Evolutionary conservation across 2,329 filamentous ascomycete species (phyloP), one percentile per base, ranked within the genome.

Genomic region (Aureobasidium zeae): DNA sequence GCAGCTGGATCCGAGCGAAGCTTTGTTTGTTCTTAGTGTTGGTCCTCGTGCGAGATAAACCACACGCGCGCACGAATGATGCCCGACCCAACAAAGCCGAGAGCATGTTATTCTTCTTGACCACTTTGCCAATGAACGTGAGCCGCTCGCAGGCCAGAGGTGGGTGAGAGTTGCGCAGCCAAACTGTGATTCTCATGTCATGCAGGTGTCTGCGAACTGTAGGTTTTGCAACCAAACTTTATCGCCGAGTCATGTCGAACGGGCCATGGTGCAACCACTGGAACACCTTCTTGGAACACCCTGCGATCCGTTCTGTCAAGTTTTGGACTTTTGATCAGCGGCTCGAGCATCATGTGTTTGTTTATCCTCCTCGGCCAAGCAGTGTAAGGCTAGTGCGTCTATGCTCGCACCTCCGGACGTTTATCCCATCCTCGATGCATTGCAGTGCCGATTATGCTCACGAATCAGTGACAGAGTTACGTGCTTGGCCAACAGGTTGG

Each of bases 341-440:
- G 39, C 30, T 30, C 39, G 39, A 29, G 39, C 39, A 43, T 43
- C 39, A 43, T 43, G 39, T 43, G 39, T 43, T 29, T 43, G 39
- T 43, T 17, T 30, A 34, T 25, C 30, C 30, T n/a, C n/a, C n/a
- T n/a, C n/a, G 17, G 30, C 39, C 30, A 43, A 43, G 39, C 28
- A 7, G 13, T 11, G 39, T 34, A 43, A 30, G 39, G 39, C 39
- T 43, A 26, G 32, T 25, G 39, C 29, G 30, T 21, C 39, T 33
- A 33, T 43, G 30, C 30, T 43, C 34, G 39, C 39, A 33, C 28
- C 33, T 30, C 33, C 30, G 29, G 30, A 19, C 25, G 29, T 16
- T 34, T 43, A 26, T 43, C 11, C 39, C 19, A 33, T 30, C 39
- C 34, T 34, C 39, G 20, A 32, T 41, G 39, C 39, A 43, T 43